These are phyloP conservation scores for Trametes gibbosa DNA, from an alignment of 768 basidiomycete genomes.

Conservation along the genomic window DNA sequence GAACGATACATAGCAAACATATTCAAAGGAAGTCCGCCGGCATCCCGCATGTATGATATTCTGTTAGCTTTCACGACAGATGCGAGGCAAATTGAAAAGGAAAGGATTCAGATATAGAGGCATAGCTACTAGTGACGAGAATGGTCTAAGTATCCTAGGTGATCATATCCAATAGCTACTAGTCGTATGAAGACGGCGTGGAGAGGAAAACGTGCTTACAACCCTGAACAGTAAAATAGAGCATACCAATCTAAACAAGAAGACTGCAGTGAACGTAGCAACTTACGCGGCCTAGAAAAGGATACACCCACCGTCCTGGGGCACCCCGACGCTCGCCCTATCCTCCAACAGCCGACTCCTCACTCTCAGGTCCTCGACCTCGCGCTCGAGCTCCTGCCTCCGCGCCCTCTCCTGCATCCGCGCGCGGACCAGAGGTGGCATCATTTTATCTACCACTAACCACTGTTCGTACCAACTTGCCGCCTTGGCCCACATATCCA, in stretches of 20 bases:
- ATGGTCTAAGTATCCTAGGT: too few relatives aligned
- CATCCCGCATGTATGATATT: too few relatives aligned
- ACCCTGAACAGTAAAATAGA: too few relatives aligned
- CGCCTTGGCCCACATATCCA: conserved; percentile 7
- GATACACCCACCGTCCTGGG: conserved; percentile 30
- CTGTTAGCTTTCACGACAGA: too few relatives aligned
- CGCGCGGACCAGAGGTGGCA: conserved; percentile 44
- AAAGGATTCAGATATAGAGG: too few relatives aligned
- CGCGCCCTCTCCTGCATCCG: conserved; percentile 44
- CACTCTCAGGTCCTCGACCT: conserved; percentile 50
- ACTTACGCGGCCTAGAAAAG: conserved; percentile 16
- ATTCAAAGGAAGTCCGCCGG: too few relatives aligned
- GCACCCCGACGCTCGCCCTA: conserved; percentile 16
- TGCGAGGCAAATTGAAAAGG: too few relatives aligned
- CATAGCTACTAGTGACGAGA: too few relatives aligned
- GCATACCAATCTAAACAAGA: background rate
- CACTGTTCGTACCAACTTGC: conserved; percentile 35
- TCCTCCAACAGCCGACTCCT: conserved; percentile 45
- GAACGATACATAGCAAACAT: too few relatives aligned
- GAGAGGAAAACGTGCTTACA: too few relatives aligned
- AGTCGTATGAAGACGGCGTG: too few relatives aligned
- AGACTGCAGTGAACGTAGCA: background rate
- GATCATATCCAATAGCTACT: too few relatives aligned
- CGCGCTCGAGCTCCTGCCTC: conserved; percentile 37
- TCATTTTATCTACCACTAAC: conserved; percentile 39